These are phyloP conservation scores for Petasospora rhodanensis DNA, from an alignment of 1,139 yeast species.

Conservation along the genomic window DNA sequence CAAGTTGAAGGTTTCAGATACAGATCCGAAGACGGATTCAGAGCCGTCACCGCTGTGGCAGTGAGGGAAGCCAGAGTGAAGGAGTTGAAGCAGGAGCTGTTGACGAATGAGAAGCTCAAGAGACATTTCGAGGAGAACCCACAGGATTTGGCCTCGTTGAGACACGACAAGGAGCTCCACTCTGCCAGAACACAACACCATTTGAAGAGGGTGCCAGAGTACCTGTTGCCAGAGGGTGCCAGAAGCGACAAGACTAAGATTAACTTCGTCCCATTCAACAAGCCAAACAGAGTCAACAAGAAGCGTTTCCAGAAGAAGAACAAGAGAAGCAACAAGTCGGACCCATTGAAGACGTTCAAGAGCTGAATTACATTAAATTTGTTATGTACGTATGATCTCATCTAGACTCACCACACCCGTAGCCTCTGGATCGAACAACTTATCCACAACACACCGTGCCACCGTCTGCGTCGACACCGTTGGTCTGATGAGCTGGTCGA, in stretches of 20 bases:
- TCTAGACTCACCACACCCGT: slow-evolving; percentile 59
- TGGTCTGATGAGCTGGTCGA: slow-evolving; percentile 56
- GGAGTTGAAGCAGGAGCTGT: slow-evolving; percentile 82
- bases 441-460: slow-evolving; percentile 53
- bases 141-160: slow-evolving; percentile 81
- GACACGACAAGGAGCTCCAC: slow-evolving; percentile 89
- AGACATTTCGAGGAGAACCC: slow-evolving; percentile 98
- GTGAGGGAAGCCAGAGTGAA: slow-evolving; percentile 91
- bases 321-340: slow-evolving; percentile 41
- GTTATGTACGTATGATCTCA: slow-evolving; percentile 33
- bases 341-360: slow-evolving; percentile 66
- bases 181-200: slow-evolving; percentile 81
- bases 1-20: slow-evolving; percentile 96
- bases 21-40: slow-evolving; percentile 94
- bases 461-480: slow-evolving; percentile 67
- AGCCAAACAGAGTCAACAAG: slow-evolving; percentile 46
- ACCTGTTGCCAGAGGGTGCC: slow-evolving; percentile 79
- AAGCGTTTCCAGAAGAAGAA: slow-evolving; percentile 36
- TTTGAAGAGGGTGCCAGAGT: slow-evolving; percentile 88
- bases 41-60: slow-evolving; percentile 87
- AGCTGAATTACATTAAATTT: too few species aligned
- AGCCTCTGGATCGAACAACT: slow-evolving; percentile 45
- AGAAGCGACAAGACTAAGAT: slow-evolving; percentile 53
- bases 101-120: slow-evolving; percentile 85
- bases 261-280: slow-evolving; percentile 77